These are phyloP conservation scores for Urostyla sp. DNA, from an alignment of 73 alveolate genomes.

Conservation along the genomic window DNA sequence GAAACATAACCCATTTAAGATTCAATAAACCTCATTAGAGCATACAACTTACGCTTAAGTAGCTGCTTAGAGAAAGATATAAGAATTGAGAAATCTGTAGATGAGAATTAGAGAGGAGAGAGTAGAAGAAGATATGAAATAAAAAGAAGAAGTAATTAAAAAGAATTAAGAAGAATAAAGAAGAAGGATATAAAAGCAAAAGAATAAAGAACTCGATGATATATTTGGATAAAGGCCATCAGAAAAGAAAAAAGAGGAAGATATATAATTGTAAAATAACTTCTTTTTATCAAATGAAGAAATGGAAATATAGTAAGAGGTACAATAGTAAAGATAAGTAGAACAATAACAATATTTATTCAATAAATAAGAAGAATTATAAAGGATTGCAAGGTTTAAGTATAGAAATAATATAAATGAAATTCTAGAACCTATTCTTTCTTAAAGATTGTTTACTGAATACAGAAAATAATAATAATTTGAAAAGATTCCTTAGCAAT, in stretches of 20 bases:
- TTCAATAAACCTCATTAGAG: no score
- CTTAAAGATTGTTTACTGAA: constrained; percentile 10
- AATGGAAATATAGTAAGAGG: neutral
- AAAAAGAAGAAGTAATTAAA: neutral
- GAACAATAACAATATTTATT: neutral
- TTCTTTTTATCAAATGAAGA: neutral
- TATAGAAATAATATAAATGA: constrained; percentile 45
- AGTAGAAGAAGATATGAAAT: neutral
- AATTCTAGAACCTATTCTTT: constrained; percentile 26
- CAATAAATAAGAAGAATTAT: constrained; percentile 46
- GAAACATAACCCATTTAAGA: no score
- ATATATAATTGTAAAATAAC: neutral
- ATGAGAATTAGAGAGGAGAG: neutral
- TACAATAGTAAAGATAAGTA: neutral
- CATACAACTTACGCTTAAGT: no score
- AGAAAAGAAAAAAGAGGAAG: neutral
- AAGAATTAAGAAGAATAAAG: neutral
- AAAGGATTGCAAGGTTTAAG: constrained; percentile 19
- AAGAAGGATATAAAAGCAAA: neutral
- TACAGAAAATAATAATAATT: constrained; percentile 1
- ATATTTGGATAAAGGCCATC: neutral
- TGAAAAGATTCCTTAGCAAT: neutral
- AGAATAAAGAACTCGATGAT: neutral
- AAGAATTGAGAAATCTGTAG: no score
- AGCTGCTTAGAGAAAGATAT: no score